Evolutionary conservation across 1,284 basidiomycete species (phyloP).

Genomic region (Rhizopogon parksii): DNA sequence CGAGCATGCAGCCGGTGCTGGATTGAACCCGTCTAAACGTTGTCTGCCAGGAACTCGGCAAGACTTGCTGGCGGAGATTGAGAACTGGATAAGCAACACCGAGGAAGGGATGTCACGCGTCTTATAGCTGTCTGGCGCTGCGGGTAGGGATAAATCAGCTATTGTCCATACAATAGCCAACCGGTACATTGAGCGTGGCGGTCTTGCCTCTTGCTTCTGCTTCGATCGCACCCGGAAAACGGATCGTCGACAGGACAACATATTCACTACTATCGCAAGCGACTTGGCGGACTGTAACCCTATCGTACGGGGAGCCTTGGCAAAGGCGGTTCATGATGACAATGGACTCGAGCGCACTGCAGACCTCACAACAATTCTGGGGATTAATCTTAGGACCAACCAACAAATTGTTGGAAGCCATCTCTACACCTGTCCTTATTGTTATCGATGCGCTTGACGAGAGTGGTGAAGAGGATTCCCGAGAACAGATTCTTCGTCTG

Average conservation of each 20-base stretch:
- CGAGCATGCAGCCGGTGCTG: not conserved
- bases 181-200: not conserved
- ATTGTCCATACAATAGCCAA: not conserved
- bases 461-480: conserved; percentile 11
- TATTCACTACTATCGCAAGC: conserved; percentile 1
- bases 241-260: not conserved
- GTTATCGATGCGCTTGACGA: conserved; percentile 21
- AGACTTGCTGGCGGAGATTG: conserved; percentile 5
- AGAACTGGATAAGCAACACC: not conserved
- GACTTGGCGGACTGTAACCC: not conserved
- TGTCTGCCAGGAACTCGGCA: not conserved
- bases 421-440: conserved; percentile 20
- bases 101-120: not conserved
- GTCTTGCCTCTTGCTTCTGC: conserved; percentile 1
- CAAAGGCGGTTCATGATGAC: conserved; percentile 1
- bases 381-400: conserved; percentile 8
- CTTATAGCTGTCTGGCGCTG: conserved; percentile 5
- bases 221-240: not conserved
- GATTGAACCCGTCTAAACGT: conserved; percentile 1
- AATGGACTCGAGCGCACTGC: not conserved
- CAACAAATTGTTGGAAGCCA: conserved; percentile 4
- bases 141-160: conserved; percentile 14
- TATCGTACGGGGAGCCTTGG: not conserved
- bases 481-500: not conserved
- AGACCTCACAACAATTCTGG: conserved; percentile 1